A percentile compares a stretch with the other conserved stretches of the same genome.
Conservation (phyloP, 2,329 filamentous ascomycete species). For the Botrytis pseudocinerea region DNA sequence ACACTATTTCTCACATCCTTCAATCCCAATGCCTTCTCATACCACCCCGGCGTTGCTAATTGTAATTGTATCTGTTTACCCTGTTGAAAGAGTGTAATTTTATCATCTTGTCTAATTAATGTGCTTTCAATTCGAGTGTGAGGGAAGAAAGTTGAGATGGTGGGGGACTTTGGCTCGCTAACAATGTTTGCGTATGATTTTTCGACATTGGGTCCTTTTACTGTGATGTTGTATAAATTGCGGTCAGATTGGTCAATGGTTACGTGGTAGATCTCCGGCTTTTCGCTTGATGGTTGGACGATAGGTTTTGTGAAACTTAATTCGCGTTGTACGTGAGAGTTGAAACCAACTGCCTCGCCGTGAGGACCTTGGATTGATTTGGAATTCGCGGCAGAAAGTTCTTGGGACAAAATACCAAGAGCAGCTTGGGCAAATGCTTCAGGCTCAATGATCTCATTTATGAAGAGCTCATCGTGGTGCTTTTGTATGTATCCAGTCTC, state of each 20-base stretch:
- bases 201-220: conserved; percentile 51
- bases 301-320: conserved; percentile 34
- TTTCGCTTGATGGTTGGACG: conserved; percentile 12
- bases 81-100: conserved; percentile 75
- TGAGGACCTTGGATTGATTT: conserved; percentile 44
- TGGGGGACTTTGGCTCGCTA: conserved; percentile 49
- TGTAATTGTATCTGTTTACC: conserved; percentile 60
- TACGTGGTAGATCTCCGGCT: conserved; percentile 31
- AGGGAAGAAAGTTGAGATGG: conserved; percentile 75
- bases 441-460: conserved; percentile 57
- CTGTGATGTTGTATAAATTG: conserved; percentile 44
- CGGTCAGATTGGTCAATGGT: conserved; percentile 37
- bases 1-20: conserved; percentile 82
- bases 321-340: conserved; percentile 31
- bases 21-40: conserved; percentile 80
- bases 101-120: conserved; percentile 63
- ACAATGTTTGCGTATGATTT: conserved; percentile 45
- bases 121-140: conserved; percentile 78
- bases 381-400: conserved; percentile 42
- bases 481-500: conserved; percentile 97
- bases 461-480: conserved; percentile 77
- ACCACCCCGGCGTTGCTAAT: conserved; percentile 71
- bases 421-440: conserved; percentile 88
- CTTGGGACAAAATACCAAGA: conserved; percentile 65
- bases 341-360: conserved; percentile 54